Evolutionary conservation across 163 green algal species (phyloP), one percentile per base, ranked within the genome.

Genomic region (Chlamydomonas reinhardtii): DNA sequence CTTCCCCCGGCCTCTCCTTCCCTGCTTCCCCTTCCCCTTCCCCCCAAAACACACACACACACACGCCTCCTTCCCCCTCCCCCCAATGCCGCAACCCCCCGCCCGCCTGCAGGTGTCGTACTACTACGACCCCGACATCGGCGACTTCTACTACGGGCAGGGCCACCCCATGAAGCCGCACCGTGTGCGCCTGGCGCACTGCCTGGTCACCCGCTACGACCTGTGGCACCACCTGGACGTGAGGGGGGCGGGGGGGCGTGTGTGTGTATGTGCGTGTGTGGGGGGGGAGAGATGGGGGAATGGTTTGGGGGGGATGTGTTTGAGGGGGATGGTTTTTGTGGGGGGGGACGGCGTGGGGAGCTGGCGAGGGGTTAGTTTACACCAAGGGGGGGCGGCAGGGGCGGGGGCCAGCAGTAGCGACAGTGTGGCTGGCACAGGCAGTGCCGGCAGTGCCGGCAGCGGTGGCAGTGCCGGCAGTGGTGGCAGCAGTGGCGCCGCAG

Each of bases 101-200:
- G 2, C 73, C 52, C 39, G 6, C 4, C n/a, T 56, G 34, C 86
- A 96, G 92, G 92, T 97, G 5, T 90, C 94, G 0, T 98, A 98
- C 87, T 98, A 97, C 85, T 98, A 98, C 86, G 95, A 98, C 83
- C 78, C 92, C 2, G 95, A 98, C 16, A 90, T 97, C 54, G 94
- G 95, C 4, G 96, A 98, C 90, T 97, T 90, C 35, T 99, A 99
- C 83, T 99, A 99, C 87, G 97, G 97, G 22, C 90, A 94, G 54
- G 96, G 96, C 2, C 97, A 99, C 83, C 97, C 97, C 20, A 99
- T 99, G 97, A 99, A 99, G 90, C 95, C 96, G 8, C 94, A 97
- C 89, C 92, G 96, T 25, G 93, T 98, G 76, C 88, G 95, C 54
- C 98, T 98, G 94, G 92, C 96, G 8, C 95, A 98, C 89, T 90